Base-by-base conservation (phyloP, 2,329 filamentous ascomycete species). In the Cercospora sp. region DNA sequence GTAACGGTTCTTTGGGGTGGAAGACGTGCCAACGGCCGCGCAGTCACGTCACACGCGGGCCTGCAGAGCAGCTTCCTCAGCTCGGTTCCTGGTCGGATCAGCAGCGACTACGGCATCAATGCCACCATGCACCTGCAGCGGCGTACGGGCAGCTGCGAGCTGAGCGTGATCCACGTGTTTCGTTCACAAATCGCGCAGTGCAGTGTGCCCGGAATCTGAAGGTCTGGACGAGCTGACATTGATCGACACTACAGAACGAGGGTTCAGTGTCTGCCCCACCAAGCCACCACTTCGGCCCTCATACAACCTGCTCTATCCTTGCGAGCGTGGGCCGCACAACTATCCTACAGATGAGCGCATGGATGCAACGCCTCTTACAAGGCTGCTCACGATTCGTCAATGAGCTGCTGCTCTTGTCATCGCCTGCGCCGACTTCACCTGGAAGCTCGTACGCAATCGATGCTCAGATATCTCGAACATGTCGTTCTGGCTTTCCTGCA, bases 161-260 rank as follows among this genome's bases (percentile, higher is more conserved):
- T 16, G 37, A n/a, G 16, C 12, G 16, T 3, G 37, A 43, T 43
- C 37, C 43, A 24, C 43, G 21, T 24, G 10, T 7, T 24, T 2
- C 21, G 6, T 8, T n/a, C 18, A n/a, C 45, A 51, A 51, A 51
- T 24, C 45, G 18, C 45, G 45, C n/a, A 51, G 10, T 51, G 45
- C 45, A 51, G 45, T n/a, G 21, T 51, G 45, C 2, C 3, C 45
- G 45, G 9, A 51, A 51, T 1, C 1, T 49, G 45, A 13, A 51
- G 10, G 12, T 8, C 21, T 51, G 45, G 5, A 51, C 6, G 18
- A 24, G 40, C 16, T 63, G 43, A 53, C 24, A 32, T 63, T 53
- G 61, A 63, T 63, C 61, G 40, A 63, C 61, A 63, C 18, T 49
- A 51, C 26, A 53, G 40, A 45, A 43, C 32, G 40, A 62, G 37